These are phyloP conservation scores for Mycena polygramma DNA, from an alignment of 768 basidiomycete genomes.

Conservation along the genomic window DNA sequence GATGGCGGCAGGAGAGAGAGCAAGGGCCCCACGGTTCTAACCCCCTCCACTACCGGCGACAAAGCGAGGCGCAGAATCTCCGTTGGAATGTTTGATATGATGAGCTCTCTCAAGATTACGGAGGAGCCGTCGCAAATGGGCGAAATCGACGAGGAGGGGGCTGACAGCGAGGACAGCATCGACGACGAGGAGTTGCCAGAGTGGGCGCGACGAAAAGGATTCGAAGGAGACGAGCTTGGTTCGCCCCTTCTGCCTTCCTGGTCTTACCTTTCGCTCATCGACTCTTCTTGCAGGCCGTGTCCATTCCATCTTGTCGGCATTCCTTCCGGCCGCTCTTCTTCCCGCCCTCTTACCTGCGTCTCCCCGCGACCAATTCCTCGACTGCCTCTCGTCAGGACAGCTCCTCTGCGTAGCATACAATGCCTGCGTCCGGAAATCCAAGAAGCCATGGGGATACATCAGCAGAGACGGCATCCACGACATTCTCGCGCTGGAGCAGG, in stretches of 20 bases:
- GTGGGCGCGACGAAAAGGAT: slow-evolving; percentile 79
- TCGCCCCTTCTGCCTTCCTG: slow-evolving; percentile 39
- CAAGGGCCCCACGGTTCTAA: slow-evolving; percentile 39
- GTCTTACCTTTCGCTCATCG: slow-evolving; percentile 11
- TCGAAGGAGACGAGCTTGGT: slow-evolving; percentile 72
- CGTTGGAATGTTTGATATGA: slow-evolving; percentile 67
- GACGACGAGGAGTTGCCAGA: slow-evolving; percentile 82
- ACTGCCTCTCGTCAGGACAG: slow-evolving; percentile 79
- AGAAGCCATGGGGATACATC: slow-evolving; percentile 91
- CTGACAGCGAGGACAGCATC: slow-evolving; percentile 57
- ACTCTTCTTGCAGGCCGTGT: slow-evolving; percentile 64
- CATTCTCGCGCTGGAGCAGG: slow-evolving; percentile 74
- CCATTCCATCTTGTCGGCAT: slow-evolving; percentile 68
- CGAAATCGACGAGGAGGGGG: slow-evolving; percentile 59
- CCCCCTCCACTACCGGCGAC: slow-evolving; percentile 31
- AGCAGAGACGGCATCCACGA: slow-evolving; percentile 84
- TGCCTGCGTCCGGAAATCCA: slow-evolving; percentile 80
- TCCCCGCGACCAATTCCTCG: slow-evolving; percentile 60
- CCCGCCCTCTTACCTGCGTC: slow-evolving; percentile 48
- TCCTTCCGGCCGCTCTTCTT: slow-evolving; percentile 72
- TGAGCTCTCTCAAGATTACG: slow-evolving; percentile 61
- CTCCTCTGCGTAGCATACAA: slow-evolving; percentile 88
- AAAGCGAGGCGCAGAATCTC: slow-evolving; percentile 58
- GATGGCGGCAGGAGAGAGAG: slow-evolving; percentile 46
- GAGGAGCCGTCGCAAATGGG: slow-evolving; percentile 73